These are phyloP conservation scores for Desmodesmus armatus DNA, from an alignment of 139 green algal genomes.

Conservation along the genomic window DNA sequence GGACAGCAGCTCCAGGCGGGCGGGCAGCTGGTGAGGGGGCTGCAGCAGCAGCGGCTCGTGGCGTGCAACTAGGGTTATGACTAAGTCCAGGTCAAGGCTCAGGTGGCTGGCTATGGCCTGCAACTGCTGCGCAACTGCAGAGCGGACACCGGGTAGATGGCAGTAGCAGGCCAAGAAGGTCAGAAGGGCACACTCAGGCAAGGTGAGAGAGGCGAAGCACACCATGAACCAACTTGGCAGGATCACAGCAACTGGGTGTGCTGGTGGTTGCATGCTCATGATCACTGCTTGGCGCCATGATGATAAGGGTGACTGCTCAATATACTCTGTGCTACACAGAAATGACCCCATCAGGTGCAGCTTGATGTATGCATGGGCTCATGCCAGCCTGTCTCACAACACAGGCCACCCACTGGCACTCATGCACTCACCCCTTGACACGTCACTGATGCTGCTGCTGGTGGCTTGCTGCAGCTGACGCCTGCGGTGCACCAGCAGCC, in stretches of 20 bases:
- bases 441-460: constrained; percentile 20
- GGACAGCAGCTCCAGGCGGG: constrained; percentile 16
- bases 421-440: constrained; percentile 14
- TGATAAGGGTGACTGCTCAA: no score
- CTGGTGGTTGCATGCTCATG: no score
- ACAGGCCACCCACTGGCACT: no score
- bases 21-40: constrained; percentile 18
- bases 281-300: no score
- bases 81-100: not conserved
- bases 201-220: no score
- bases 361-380: not conserved
- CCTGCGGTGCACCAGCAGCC: not conserved
- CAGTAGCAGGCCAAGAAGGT: not conserved
- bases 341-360: not conserved
- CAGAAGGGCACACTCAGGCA: no score
- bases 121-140: constrained; percentile 39
- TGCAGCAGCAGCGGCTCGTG: constrained; percentile 45
- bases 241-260: no score
- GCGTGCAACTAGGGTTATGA: constrained; percentile 33
- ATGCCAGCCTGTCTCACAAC: no score
- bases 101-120: constrained; percentile 43
- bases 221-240: no score
- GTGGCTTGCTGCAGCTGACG: constrained; percentile 6
- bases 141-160: not conserved
- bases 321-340: no score